phyloP scores from a whole-genome alignment of 371 early-diverging fungal genomes.

The Mortierella sp. region DNA sequence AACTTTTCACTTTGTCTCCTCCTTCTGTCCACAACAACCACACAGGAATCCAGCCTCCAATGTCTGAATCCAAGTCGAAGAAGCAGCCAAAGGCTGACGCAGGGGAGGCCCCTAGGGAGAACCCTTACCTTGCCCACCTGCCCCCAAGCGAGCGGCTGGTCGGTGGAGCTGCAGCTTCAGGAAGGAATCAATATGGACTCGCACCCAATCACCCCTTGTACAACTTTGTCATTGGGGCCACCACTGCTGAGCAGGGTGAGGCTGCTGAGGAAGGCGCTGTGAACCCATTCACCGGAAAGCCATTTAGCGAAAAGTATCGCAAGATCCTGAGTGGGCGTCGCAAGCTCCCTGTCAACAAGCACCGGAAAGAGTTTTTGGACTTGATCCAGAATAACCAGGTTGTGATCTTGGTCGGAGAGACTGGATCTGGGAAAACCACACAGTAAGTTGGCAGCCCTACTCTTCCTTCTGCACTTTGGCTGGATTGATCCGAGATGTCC shows the following conservation, averaged over 20 bases:
- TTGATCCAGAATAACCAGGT: slow-evolving; percentile 88
- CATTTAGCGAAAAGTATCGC: slow-evolving; percentile 83
- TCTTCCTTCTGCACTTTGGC: neutral
- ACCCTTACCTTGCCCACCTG: slow-evolving; percentile 73
- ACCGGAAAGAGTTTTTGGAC: slow-evolving; percentile 86
- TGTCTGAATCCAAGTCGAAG: slow-evolving; percentile 32
- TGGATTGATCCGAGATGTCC: neutral
- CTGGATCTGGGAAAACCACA: slow-evolving; percentile 93
- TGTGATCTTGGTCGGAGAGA: slow-evolving; percentile 90
- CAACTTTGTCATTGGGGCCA: slow-evolving; percentile 68
- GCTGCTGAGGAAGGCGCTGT: slow-evolving; percentile 75
- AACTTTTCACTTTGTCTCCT: slow-evolving; percentile 4
- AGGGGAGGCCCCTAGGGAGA: slow-evolving; percentile 54
- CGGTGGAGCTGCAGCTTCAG: slow-evolving; percentile 22
- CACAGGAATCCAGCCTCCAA: slow-evolving; percentile 12
- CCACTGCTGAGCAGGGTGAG: slow-evolving; percentile 78
- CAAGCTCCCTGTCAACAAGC: slow-evolving; percentile 89
- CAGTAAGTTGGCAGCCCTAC: slow-evolving; percentile 69
- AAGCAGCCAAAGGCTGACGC: slow-evolving; percentile 32
- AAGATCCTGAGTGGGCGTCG: slow-evolving; percentile 85
- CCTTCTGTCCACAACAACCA: neutral
- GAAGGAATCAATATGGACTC: slow-evolving; percentile 24
- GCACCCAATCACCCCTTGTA: slow-evolving; percentile 52
- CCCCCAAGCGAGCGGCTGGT: slow-evolving; percentile 55
- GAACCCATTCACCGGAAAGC: slow-evolving; percentile 86